Evolutionary conservation across 2,329 filamentous ascomycete genomes (phyloP), one percentile per base, ranked within the genome.

Genomic region (Aspergillus japonicus): DNA sequence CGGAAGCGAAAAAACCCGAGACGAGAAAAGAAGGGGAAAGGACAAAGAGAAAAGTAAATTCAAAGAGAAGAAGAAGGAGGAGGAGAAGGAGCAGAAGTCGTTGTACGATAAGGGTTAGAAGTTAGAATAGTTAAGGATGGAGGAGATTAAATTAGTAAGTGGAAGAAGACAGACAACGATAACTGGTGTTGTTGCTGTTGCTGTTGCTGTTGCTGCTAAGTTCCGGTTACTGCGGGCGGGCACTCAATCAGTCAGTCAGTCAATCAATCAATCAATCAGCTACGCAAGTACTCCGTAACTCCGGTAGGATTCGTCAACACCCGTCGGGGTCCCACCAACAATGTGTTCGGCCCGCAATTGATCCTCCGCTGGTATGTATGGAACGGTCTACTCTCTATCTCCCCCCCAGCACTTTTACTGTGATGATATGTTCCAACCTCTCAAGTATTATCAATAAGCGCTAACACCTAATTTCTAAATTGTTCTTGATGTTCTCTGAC

Each of bases 321-420:
- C 31, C 50, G 50, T 35, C 50, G 31, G 50, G 44, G 39, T 58
- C 56, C 56, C 56, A 50, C 47, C n/a, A n/a, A n/a, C n/a, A n/a
- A n/a, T n/a, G n/a, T 50, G 44, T 50, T 50, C 54, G 54, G 54
- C 54, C 54, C 54, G 47, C 47, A 31, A 26, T 50, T 56, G 39
- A 39, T 55, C 23, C 53, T 56, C 39, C 26, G 26, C 26, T 29
- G 26, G 26, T 29, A 29, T 29, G 7, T 2, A 26, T 26, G 7
- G 7, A 8, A 2, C 1, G 7, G 7, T 29, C 26, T 29, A 7
- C 24, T 26, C 24, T 29, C 7, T 10, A 2, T 21, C 21, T 21
- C 21, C 21, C 21, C 21, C 21, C 21, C n/a, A 8, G 8, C 7
- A 2, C 7, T 29, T 29, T 29, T 8, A 8, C 2, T 29, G 7